Evolutionary conservation across 2,329 filamentous ascomycete genomes (phyloP), one percentile per base, ranked within the genome.

Genomic region (Triangularia setosa): DNA sequence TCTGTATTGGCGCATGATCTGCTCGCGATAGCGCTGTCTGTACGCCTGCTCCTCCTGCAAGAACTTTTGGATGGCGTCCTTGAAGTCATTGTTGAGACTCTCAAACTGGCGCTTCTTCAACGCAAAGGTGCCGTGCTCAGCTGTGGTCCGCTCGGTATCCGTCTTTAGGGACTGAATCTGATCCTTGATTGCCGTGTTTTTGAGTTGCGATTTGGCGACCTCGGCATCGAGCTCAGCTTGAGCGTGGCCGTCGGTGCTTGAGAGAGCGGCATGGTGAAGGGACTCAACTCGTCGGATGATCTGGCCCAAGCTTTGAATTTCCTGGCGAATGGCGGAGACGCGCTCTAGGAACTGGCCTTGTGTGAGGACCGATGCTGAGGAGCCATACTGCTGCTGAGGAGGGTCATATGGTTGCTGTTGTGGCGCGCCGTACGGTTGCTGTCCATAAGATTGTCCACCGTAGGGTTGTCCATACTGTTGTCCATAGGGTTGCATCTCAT

Each of bases 1-100:
- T 63, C 87, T 83, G 77, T 91, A 93, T 77, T 95, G 91, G 72
- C 91, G 84, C 64, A 87, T 86, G 73, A 94, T 92, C 76, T 92
- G 90, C 68, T 93, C 89, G 66, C 88, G 85, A 76, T 92, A 92
- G 68, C 87, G 82, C 73, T 86, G 82, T 73, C 86, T 84, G 79
- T 92, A 93, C 55, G 84, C 82, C 65, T 84, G 80, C 81, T 95
- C 91, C 73, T 91, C 88, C 70, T 84, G 79, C 73, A 89, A 83
- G 76, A 91, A 93, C 70, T 85, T 84, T 74, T 88, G 83, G 68
- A 93, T 81, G 75, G 90, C 87, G 67, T 84, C 84, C 79, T 88
- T 86, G 78, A 93, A 93, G 63, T 87, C 86, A 67, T 82, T 83
- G 81, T 90, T 92, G 73, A 93, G 81, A 66, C 85, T 84, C 69